Base-by-base conservation (phyloP, 2,329 filamentous ascomycete species). In the Periconia sp. region DNA sequence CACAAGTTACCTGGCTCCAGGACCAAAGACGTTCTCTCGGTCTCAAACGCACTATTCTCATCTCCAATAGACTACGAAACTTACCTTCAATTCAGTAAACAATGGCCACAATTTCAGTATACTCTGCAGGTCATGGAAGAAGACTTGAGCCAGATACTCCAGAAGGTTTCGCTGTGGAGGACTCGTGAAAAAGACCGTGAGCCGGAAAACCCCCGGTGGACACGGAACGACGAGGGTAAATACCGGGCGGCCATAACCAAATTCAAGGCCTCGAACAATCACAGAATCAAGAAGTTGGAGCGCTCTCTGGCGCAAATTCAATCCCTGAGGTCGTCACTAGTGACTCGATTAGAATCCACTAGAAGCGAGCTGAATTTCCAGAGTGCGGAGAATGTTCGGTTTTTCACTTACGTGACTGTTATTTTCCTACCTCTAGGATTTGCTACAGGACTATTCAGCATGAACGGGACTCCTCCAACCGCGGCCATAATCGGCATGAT, bases 331-430 rank as follows among this genome's bases (percentile, higher is more conserved):
- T 31, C 37, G 3, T 55, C 50, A 6, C 59, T 68, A 8, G 54
- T 50, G 1, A 59, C 53, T 41, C 53, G 53, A 2, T 54, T 61
- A 6, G 61, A 60, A 33, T 54, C 58, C 2, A 58, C 58, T 13
- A 52, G 61, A 10, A 52, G 61, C 18, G 59, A 65, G 15, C 47
- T 63, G 8, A 60, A 53, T 27, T 55, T 62, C 11, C 46, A 43
- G 9, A 47, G 65, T 19, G 60, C 64, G 0, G 62, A 71, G 42
- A 66, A 73, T 44, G 64, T 73, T 43, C 62, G 62, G 0, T 59
- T 66, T 41, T 74, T 74, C 49, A 74, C 72, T 1, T 72, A 72
- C 46, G 66, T 71, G 3, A 74, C 71, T 0, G 66, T 70, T 5
- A 62, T 74, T 19, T 74, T 74, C 54, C 54, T 74, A 2, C 71